These are phyloP conservation scores for Cicer yamashitae DNA, from an alignment of 306 rosid genomes.

Conservation along the genomic window DNA sequence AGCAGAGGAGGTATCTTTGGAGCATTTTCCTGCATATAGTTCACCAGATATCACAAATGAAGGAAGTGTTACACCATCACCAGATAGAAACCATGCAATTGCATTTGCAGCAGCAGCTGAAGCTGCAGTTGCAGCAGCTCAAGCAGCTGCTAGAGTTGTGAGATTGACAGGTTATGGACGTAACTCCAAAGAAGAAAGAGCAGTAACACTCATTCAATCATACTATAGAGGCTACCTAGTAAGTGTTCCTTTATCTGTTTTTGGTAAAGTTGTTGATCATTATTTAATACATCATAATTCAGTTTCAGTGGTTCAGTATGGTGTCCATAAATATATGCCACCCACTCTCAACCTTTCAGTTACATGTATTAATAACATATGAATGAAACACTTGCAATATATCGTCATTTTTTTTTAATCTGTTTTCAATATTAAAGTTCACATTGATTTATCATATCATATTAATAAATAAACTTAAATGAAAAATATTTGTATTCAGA, in stretches of 20 bases:
- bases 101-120: slow-evolving; percentile 87
- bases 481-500: neutral
- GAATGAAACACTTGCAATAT: slow-evolving; percentile 20
- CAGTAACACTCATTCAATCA: slow-evolving; percentile 89
- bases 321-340: slow-evolving; percentile 48
- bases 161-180: slow-evolving; percentile 78
- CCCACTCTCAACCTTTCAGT: slow-evolving; percentile 41
- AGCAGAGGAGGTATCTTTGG: slow-evolving; percentile 77
- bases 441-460: slow-evolving; percentile 17
- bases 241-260: slow-evolving; percentile 42
- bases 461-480: neutral
- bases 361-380: slow-evolving; percentile 28
- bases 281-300: slow-evolving; percentile 22
- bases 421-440: neutral
- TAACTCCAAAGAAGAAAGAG: slow-evolving; percentile 72
- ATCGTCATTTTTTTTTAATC: neutral
- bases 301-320: slow-evolving; percentile 30
- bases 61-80: slow-evolving; percentile 64
- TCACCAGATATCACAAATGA: slow-evolving; percentile 73
- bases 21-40: slow-evolving; percentile 77
- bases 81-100: slow-evolving; percentile 69
- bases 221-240: slow-evolving; percentile 92
- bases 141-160: slow-evolving; percentile 86
- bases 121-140: slow-evolving; percentile 84
- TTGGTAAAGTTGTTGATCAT: slow-evolving; percentile 25